Percentiles rank a stretch among this genome's conserved stretches.
Evolutionary conservation across 805 yeast genomes (phyloP).

Genomic region (Ogataea nakhonphanomensis): DNA sequence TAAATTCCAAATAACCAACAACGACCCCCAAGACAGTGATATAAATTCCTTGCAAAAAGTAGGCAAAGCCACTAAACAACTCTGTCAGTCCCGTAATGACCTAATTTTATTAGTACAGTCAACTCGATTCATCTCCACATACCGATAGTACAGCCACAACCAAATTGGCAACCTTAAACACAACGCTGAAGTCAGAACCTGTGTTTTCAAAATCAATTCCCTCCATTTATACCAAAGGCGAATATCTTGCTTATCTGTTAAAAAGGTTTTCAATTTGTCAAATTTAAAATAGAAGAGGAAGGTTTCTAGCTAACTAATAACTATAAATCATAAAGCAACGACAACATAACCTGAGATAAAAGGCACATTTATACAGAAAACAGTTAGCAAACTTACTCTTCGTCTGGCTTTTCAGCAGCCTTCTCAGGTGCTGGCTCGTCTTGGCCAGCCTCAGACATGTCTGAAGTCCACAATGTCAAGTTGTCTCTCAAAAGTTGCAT

Average conservation of each 20-base stretch:
- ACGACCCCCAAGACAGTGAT: conserved; percentile 52
- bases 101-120: conserved; percentile 23
- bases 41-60: conserved; percentile 58
- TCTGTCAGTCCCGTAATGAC: conserved; percentile 48
- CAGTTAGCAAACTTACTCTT: conserved; percentile 25
- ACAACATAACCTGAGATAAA: conserved; percentile 16
- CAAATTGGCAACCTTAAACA: conserved; percentile 51
- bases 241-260: conserved; percentile 2
- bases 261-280: conserved; percentile 9
- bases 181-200: conserved; percentile 42
- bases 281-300: conserved; percentile 6
- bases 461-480: conserved; percentile 96
- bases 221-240: conserved; percentile 20
- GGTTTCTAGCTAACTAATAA: conserved; percentile 23
- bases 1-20: conserved; percentile 46
- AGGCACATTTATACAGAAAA: conserved; percentile 25
- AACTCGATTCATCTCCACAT: conserved; percentile 24
- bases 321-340: conserved; percentile 25
- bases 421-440: conserved; percentile 46
- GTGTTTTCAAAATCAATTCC: conserved; percentile 43
- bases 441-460: conserved; percentile 79
- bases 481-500: conserved; percentile 99
- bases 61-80: conserved; percentile 37
- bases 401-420: conserved; percentile 30
- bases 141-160: conserved; percentile 53